Evolutionary conservation across 345 rosid genomes (phyloP).

Genomic region (Schrenkiella parvula): DNA sequence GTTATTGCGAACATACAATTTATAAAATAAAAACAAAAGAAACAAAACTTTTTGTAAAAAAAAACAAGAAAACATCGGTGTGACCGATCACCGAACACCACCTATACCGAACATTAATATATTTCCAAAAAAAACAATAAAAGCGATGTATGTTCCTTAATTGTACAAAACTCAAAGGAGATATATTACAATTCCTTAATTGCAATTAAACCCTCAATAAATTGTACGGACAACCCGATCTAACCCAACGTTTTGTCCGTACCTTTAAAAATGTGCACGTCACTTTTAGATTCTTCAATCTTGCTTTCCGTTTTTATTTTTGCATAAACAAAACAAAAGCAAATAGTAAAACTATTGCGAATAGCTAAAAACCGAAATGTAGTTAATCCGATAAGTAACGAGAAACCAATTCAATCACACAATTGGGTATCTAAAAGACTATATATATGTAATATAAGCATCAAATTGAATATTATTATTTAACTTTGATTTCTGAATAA

Average conservation of each 20-base stretch:
- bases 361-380: neutral
- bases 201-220: neutral
- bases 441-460: neutral
- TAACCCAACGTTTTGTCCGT: constrained; percentile 21
- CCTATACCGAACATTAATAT: neutral
- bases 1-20: neutral
- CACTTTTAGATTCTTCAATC: neutral
- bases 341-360: neutral
- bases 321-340: neutral
- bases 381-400: neutral
- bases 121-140: neutral
- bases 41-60: too few relatives aligned
- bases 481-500: neutral
- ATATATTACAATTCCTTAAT: constrained; percentile 1
- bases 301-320: constrained; percentile 3
- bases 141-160: constrained; percentile 21
- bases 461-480: neutral
- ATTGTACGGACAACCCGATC: constrained; percentile 23
- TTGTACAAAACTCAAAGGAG: constrained; percentile 5
- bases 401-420: neutral
- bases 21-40: too few relatives aligned
- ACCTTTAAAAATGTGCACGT: constrained; percentile 9
- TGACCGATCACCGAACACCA: constrained; percentile 27
- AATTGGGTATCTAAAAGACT: neutral
- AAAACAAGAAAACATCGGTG: constrained; percentile 24